Conservation (phyloP, 2,329 filamentous ascomycete genomes). For the Shiraia sp. region DNA sequence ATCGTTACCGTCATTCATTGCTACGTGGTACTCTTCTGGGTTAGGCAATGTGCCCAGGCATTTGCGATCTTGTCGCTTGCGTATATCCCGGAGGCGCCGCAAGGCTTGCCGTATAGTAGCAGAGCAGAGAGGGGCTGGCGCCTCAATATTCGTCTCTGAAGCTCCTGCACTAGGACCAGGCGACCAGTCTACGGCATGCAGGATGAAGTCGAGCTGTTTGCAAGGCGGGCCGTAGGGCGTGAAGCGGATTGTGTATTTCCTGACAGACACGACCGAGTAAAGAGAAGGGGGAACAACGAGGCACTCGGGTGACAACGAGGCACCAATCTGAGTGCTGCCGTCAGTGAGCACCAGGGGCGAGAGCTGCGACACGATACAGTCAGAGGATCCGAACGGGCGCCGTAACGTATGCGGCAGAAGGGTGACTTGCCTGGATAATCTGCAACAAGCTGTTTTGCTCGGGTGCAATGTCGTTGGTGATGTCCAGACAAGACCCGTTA, state of each 20-base stretch:
- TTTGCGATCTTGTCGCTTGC: slow-evolving; percentile 17
- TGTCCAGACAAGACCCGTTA: slow-evolving; percentile 41
- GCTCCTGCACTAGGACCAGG: neutral
- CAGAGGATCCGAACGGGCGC: slow-evolving; percentile 1
- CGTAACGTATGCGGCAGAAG: neutral
- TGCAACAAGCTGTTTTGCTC: slow-evolving; percentile 18
- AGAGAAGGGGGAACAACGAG: slow-evolving; percentile 10
- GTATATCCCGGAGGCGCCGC: slow-evolving; percentile 14
- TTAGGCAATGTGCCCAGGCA: slow-evolving; percentile 14
- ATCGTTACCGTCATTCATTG: slow-evolving; percentile 9
- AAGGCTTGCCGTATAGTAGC: slow-evolving; percentile 9
- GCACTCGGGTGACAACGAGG: slow-evolving; percentile 18
- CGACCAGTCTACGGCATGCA: slow-evolving; percentile 23
- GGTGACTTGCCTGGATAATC: slow-evolving; percentile 26
- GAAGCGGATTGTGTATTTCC: slow-evolving; percentile 26
- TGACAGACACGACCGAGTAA: slow-evolving; percentile 19
- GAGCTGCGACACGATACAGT: slow-evolving; percentile 8
- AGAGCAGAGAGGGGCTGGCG: slow-evolving; percentile 7
- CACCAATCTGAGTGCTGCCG: slow-evolving; percentile 23
- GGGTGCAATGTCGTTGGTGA: slow-evolving; percentile 15
- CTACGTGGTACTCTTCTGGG: slow-evolving; percentile 8
- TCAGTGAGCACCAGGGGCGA: slow-evolving; percentile 33
- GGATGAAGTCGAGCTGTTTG: slow-evolving; percentile 22
- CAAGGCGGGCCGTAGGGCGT: slow-evolving; percentile 32
- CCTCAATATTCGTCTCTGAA: neutral